Base-by-base conservation (phyloP, 1,284 basidiomycete genomes). In the Tremellales sp. region DNA sequence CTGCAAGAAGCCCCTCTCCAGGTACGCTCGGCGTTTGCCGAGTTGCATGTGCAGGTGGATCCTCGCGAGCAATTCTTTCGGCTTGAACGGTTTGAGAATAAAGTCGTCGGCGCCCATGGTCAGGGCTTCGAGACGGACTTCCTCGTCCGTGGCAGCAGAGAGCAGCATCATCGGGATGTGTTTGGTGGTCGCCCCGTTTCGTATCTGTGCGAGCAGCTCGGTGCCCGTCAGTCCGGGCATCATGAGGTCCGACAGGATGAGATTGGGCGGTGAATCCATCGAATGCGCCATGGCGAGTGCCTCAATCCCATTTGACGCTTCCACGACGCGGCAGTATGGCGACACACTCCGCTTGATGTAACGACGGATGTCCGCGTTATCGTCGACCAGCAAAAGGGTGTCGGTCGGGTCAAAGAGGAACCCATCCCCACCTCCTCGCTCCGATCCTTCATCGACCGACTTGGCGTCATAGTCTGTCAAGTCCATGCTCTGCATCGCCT, bases 61-160 rank as follows among this genome's bases (percentile, higher is more conserved):
- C 25, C 74, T 64, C 11, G 70, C 70, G 33, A 76, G 51, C 3
- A 76, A 60, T 46, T 76, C 73, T 36, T 62, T 54, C 3, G 58
- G 51, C 21, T 54, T 58, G 56, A 64, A 65, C 11, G 65, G 64
- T 45, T 66, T 65, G 11, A 48, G 19, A 27, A 68, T 40, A 39
- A 53, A 63, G 50, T 68, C 64, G 46, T 75, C 73, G 2, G 71
- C 73, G 15, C 73, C 73, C 19, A 61, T 67, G 2, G 72, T 51
- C 5, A 65, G 46, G 10, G 58, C 58, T 4, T 54, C 61, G 3
- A 65, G 50, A 22, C 57, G 48, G 10, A 46, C 22, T 21, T 61
- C 57, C 26, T 57, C 61, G 33, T 57, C 58, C 17, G 39, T 48
- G 5, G 46, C 49, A 0, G 57, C 52, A 4, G 54, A 53, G 1